Evolutionary conservation across 208 protist genomes (phyloP), one percentile per base, ranked within the genome.

Genomic region (Zelonia costaricensis): DNA sequence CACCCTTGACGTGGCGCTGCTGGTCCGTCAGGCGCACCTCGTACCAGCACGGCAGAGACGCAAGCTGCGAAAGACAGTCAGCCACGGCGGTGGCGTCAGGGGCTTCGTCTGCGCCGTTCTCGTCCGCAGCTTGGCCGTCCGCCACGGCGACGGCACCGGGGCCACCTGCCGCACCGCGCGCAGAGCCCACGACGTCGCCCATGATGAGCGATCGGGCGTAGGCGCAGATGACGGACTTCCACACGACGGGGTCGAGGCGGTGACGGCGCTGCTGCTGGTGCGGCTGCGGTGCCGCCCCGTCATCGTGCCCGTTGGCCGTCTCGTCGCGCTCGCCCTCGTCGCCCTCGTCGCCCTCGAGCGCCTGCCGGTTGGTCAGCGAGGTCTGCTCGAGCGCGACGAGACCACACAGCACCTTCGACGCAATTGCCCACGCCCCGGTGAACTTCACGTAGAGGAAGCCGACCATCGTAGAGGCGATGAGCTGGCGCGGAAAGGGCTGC

Each of bases 1-100:
- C 81, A n/a, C 88, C 88, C 60, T 80, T 83, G 35, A 82, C 80
- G 65, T 95, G 80, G n/a, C 80, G 86, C 77, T 95, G 90, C 73
- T 82, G 75, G 52, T 95, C 84, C 4, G 76, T 85, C n/a, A 89
- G 75, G 2, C 57, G 68, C 65, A 95, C 84, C 23, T 61, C 53
- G 61, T 95, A 95, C 23, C 67, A 44, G 47, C 61, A 68, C 44
- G 60, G 54, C 36, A 69, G 45, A 40, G 15, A 22, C 46, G 57
- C 25, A 31, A 68, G 55, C 36, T 35, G 40, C 12, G 25, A 31
- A 16, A 36, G 31, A 13, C 51, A 67, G 27, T 12, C 10, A 6
- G 30, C 53, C 20, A 42, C 43, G 13, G 48, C 45, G n/a, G 48
- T 39, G 1, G 54, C 33, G 6, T 53, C 64, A 16, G 51, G 31